Conservation (phyloP, 2,329 filamentous ascomycete genomes). For the Pezicula carpinea region DNA sequence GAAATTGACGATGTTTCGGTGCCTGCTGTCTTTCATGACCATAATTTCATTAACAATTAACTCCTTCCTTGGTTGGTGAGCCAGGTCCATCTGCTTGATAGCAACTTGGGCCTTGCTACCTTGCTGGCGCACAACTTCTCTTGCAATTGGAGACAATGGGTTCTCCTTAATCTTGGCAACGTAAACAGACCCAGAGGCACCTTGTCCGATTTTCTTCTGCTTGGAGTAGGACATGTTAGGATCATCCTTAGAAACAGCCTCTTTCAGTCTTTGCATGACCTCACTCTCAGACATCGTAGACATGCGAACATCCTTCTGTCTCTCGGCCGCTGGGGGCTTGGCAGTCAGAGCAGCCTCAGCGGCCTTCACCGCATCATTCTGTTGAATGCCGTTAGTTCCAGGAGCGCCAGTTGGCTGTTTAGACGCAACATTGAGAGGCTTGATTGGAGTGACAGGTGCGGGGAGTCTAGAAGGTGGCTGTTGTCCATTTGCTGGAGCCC, state of each 20-base stretch:
- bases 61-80: slow-evolving; percentile 95
- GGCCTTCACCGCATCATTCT: slow-evolving; percentile 72
- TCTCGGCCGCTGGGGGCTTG: slow-evolving; percentile 67
- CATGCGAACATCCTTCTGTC: slow-evolving; percentile 93
- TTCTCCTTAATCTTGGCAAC: slow-evolving; percentile 92
- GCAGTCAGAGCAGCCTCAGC: slow-evolving; percentile 85
- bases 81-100: slow-evolving; percentile 99
- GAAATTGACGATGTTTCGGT: slow-evolving; percentile 99
- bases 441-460: slow-evolving; percentile 51
- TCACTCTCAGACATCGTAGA: slow-evolving; percentile 96
- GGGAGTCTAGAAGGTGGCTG: slow-evolving; percentile 49
- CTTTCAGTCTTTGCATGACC: slow-evolving; percentile 92
- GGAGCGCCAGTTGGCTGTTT: slow-evolving; percentile 47
- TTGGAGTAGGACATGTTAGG: slow-evolving; percentile 95
- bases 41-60: slow-evolving; percentile 99
- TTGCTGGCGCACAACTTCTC: slow-evolving; percentile 72
- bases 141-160: slow-evolving; percentile 75
- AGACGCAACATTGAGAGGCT: slow-evolving; percentile 72
- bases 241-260: slow-evolving; percentile 93
- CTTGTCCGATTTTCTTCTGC: slow-evolving; percentile 99
- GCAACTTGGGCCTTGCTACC: slow-evolving; percentile 85
- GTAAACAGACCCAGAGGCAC: slow-evolving; percentile 95
- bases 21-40: slow-evolving; percentile 99
- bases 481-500: slow-evolving; percentile 43
- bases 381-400: slow-evolving; percentile 35